Conservation (phyloP, 2,329 filamentous ascomycete genomes). For the Talaromyces atroroseus region DNA sequence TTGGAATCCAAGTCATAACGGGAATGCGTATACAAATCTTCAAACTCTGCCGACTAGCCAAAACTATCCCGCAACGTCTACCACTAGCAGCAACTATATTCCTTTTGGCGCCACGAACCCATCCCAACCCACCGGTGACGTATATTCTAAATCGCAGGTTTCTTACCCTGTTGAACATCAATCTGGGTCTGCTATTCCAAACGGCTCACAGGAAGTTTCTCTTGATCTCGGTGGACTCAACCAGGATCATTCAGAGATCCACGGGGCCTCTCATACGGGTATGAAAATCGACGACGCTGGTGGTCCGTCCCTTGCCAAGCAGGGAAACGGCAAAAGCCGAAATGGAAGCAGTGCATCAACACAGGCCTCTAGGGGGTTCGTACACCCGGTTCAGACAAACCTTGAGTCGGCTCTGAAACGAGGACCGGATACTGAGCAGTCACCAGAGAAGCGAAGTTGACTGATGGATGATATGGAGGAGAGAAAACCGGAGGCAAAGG, state of each 20-base stretch:
- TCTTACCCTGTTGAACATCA: not conserved
- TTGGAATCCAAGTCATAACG: not conserved
- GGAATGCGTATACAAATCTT: not conserved
- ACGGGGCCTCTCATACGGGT: not conserved
- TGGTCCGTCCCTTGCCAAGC: not conserved
- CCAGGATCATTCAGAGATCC: not conserved
- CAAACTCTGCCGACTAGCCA: not conserved
- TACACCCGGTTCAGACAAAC: not conserved
- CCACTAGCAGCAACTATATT: not conserved
- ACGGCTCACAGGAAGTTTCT: not conserved
- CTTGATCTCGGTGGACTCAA: not conserved
- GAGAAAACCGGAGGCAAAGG: no score
- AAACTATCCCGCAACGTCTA: not conserved
- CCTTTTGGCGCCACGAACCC: not conserved
- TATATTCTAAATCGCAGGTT: not conserved
- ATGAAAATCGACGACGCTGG: not conserved
- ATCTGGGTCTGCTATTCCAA: not conserved
- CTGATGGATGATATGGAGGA: no score
- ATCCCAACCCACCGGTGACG: not conserved
- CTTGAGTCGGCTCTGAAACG: not conserved
- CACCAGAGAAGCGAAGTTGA: not conserved
- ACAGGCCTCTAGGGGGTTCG: not conserved
- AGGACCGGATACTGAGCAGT: not conserved
- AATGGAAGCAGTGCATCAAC: not conserved
- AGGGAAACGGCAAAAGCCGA: not conserved